Evolutionary conservation across 495 filamentous ascomycete genomes (phyloP).

Genomic region (Hypomontagnella submonticulosa): DNA sequence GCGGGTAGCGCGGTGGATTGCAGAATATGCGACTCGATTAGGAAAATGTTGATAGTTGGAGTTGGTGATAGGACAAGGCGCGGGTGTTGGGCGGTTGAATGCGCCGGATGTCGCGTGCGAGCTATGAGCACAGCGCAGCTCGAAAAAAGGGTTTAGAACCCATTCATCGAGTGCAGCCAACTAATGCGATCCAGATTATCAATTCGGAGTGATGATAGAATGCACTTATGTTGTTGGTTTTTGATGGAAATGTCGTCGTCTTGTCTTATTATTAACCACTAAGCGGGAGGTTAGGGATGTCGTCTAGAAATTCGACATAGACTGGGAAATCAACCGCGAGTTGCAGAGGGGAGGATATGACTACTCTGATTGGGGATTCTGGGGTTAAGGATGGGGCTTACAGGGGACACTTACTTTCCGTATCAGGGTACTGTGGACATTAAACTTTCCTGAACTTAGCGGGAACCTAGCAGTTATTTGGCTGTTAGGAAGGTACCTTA

Average conservation of each 20-base stretch:
- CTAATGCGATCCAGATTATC: constrained; percentile 54
- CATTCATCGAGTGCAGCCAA: constrained; percentile 41
- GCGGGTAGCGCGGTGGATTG: constrained; percentile 21
- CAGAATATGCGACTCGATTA: constrained; percentile 10
- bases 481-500: neutral
- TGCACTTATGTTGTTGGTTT: constrained; percentile 28
- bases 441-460: too few relatives aligned
- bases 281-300: constrained; percentile 39
- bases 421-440: constrained; percentile 10
- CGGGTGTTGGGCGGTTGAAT: constrained; percentile 27
- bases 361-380: constrained; percentile 24
- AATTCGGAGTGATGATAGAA: constrained; percentile 53
- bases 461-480: too few relatives aligned
- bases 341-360: constrained; percentile 13
- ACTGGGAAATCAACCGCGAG: constrained; percentile 35
- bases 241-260: constrained; percentile 38
- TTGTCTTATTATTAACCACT: constrained; percentile 24
- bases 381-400: constrained; percentile 12
- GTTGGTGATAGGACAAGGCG: constrained; percentile 32
- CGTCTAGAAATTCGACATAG: constrained; percentile 8
- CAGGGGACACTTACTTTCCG: neutral
- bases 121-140: constrained; percentile 55
- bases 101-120: constrained; percentile 55
- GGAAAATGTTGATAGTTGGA: constrained; percentile 30
- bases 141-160: constrained; percentile 49